phyloP scores from a whole-genome alignment of 257 asterid genomes.

The Solanum piurae region DNA sequence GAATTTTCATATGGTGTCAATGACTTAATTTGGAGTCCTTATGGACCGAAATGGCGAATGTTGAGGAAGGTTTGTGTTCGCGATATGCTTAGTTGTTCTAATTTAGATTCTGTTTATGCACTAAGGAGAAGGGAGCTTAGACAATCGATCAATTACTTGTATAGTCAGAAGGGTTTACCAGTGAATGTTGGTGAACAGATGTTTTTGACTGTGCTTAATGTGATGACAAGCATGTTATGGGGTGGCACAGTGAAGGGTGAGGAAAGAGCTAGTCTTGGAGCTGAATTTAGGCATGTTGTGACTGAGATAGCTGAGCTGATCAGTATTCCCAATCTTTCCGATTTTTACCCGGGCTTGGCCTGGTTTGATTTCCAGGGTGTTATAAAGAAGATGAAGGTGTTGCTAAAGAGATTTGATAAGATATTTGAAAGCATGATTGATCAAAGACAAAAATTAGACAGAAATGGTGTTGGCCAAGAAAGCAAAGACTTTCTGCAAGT shows the following conservation, averaged over 20 bases:
- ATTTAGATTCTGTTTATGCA: no score
- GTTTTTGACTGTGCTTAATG: no score
- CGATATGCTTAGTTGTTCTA: no score
- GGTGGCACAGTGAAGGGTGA: constrained; percentile 13
- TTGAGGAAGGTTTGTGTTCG: no score
- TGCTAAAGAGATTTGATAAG: background rate
- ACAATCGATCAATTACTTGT: no score
- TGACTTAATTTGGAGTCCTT: no score
- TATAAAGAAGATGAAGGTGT: background rate
- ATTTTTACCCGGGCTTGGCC: background rate
- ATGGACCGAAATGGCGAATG: no score
- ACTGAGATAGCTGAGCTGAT: background rate
- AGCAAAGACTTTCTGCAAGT: constrained; percentile 57
- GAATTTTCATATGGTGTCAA: no score
- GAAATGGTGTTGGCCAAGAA: background rate
- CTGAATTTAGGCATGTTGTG: background rate
- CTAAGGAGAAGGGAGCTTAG: no score
- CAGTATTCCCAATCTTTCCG: background rate
- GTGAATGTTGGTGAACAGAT: no score
- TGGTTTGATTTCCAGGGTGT: background rate
- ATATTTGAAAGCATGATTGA: background rate
- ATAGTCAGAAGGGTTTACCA: no score
- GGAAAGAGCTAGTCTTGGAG: constrained; percentile 2
- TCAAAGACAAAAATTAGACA: background rate
- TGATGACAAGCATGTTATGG: no score